Conservation (phyloP, 163 green algal species). For the Scenedesmus sp. region DNA sequence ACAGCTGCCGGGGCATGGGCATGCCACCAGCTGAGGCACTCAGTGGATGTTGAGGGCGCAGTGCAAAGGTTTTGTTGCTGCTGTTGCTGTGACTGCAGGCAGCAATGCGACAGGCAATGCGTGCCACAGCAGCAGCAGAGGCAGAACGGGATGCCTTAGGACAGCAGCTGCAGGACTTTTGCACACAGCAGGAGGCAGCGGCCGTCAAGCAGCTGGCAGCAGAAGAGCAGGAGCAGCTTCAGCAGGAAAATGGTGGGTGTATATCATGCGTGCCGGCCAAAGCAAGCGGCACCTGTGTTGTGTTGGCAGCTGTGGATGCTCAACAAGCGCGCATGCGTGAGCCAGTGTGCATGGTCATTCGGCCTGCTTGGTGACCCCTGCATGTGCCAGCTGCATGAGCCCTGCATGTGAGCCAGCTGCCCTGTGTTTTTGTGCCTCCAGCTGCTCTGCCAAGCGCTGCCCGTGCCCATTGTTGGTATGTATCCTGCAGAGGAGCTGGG, state of each 20-base stretch:
- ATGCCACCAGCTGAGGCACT: background rate
- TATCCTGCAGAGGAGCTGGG: background rate
- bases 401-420: background rate
- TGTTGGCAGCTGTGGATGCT: background rate
- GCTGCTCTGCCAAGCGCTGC: background rate
- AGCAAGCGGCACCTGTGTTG: background rate
- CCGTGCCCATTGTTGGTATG: background rate
- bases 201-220: background rate
- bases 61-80: background rate
- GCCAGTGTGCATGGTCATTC: background rate
- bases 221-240: slow-evolving; percentile 1
- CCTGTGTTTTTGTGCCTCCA: background rate
- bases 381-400: background rate
- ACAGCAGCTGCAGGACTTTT: background rate
- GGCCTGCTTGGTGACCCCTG: background rate
- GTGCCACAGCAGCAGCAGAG: slow-evolving; percentile 13
- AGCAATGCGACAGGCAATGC: background rate
- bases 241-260: background rate
- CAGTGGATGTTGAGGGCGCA: background rate
- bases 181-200: background rate
- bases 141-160: background rate
- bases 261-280: background rate
- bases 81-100: slow-evolving; percentile 12
- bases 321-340: background rate
- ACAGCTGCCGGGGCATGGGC: background rate